Base-by-base conservation (phyloP, 331 rosid species). In the Rhamnella rubrinervis region DNA sequence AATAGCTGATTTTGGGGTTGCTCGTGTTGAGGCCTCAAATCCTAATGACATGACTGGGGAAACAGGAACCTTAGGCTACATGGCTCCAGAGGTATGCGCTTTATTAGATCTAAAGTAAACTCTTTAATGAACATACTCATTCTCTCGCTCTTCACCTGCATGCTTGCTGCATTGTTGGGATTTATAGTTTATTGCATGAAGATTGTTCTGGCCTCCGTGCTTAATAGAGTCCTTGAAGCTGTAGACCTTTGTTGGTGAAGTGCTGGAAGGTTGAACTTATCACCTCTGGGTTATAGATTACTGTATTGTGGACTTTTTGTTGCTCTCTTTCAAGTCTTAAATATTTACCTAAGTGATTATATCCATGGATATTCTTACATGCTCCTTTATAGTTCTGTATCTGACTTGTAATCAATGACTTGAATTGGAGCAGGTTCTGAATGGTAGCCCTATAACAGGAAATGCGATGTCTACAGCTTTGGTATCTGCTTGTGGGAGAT, bases 21-120 rank as follows among this genome's bases (percentile, higher is more conserved):
- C 98, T 85, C 98, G 97, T 35, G 82, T 93, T 0, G 98, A 93
- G 85, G 98, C 98, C 25, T 93, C 98, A 46, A 93, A 93, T 85
- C 98, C 98, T 68, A 86, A 93, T 66, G 98, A 93, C 77, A 93
- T 93, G 98, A 93, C 98, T 25, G 98, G 98, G 44, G 98, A 93
- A 85, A 93, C 98, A 11, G 98, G 98, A 84, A 93, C 98, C 62
- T 95, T 93, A 9, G 98, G 98, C 67, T 93, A 93, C 75, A 93
- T 93, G 98, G 98, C 98, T 74, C 98, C 98, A 6, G 98, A 93
- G 98, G 98, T 93, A 85, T 66, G 71, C 44, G 37, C 78, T 76
- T 66, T 72, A 63, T 62, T 61, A 69, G 38, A 77, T 17, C 64
- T 46, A 20, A 65, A 47, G 9, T 63, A 41, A 71, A 72, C 59